Evolutionary conservation across 129 eudicot species (phyloP), one percentile per base, ranked within the genome.

Genomic region (Ambrosia artemisiifolia): DNA sequence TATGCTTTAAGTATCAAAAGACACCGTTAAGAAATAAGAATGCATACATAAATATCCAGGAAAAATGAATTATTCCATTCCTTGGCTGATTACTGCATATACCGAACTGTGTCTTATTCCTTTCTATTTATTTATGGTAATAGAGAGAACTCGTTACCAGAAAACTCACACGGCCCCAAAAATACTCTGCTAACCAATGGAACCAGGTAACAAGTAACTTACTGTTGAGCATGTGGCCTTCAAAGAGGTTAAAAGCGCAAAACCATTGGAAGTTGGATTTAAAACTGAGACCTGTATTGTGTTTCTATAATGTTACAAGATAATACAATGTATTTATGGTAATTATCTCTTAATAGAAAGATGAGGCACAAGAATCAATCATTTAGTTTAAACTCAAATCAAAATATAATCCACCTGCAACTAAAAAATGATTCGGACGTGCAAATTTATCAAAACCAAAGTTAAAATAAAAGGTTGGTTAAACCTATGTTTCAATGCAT

Each of bases 401-500:
- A 57, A 71, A 36, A 71, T 42, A 57, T 3, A 8, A n/a, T n/a
- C n/a, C n/a, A n/a, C n/a, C n/a, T 55, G 40, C 36, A 70, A 71
- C 62, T 36, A 33, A 53, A 2, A 33, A 30, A 68, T 48, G 73
- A 33, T 32, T 32, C 16, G 16, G 62, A 7, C 61, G 9, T 13
- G 11, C 43, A 53, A 17, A 68, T 33, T 68, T 8, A 7, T 6
- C 0, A 34, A 33, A 44, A 24, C 13, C 7, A 35, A 63, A 48
- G 54, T 51, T 67, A 17, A 24, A 63, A 63, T 19, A 7, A 28
- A 68, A 76, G 63, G 35, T 44, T 50, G 42, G 49, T 18, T 33
- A 16, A 19, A 67, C 42, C 53, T 62, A 75, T 44, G 80, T 63
- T 73, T 60, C 84, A 55, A 78, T 57, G 59, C 92, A 82, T 11